Conservation (phyloP, 176 grass and related monocot species). For the maize (Zea mays) region Zm-B73-REFERENCE-NAM-5.0 NC_050101.1:120713501-120714000, state of each 20-base stretch:
- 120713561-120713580: not conserved
- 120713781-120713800: not conserved
- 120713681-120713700: too few species aligned
- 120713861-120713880: not conserved
- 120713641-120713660: not conserved
- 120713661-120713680: not conserved
- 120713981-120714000: too few species aligned
- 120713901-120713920: too few species aligned
- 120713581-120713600: not conserved
- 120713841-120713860: not conserved
- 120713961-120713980: too few species aligned
- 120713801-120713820: not conserved
- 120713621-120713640: not conserved
- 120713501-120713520: not conserved
- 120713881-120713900: not conserved
- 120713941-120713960: too few species aligned
- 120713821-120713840: not conserved
- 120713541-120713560: not conserved
- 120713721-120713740: too few species aligned
- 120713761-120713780: accelerated
- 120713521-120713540: not conserved
- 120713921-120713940: too few species aligned
- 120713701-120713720: not conserved
- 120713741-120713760: not conserved
- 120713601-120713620: too few species aligned